Conservation (phyloP, 2,329 filamentous ascomycete species). For the Neopestalotiopsis sp. region DNA sequence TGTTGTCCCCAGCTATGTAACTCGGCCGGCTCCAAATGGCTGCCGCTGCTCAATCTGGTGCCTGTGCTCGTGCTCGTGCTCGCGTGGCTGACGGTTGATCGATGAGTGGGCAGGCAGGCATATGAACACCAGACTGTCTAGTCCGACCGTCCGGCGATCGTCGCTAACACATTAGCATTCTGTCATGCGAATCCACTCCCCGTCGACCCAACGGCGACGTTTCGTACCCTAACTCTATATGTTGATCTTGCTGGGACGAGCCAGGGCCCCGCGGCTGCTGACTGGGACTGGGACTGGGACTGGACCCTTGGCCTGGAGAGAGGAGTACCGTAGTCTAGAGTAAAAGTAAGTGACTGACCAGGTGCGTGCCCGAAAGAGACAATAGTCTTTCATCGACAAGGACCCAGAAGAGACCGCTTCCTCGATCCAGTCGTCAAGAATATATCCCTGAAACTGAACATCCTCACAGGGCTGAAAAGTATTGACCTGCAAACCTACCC, state of each 20-base stretch:
- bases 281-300: background rate
- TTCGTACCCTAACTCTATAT: background rate
- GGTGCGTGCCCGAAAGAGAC: background rate
- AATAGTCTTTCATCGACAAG: background rate
- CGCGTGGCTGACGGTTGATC: background rate
- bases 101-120: background rate
- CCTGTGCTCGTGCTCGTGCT: background rate
- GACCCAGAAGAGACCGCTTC: constrained; percentile 6
- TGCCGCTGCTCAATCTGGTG: background rate
- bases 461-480: constrained; percentile 10
- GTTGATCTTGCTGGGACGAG: background rate
- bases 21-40: background rate
- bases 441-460: background rate
- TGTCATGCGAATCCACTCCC: background rate
- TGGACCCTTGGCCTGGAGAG: background rate
- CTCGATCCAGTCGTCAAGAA: constrained; percentile 2
- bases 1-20: background rate
- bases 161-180: background rate
- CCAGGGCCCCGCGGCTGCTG: background rate
- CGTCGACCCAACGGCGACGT: background rate
- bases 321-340: background rate
- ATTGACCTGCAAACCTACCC: background rate
- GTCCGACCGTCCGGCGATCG: background rate
- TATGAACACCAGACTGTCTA: background rate
- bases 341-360: no score